Evolutionary conservation across 2,329 filamentous ascomycete species (phyloP).

Genomic region (Ophiosphaerella korrae): DNA sequence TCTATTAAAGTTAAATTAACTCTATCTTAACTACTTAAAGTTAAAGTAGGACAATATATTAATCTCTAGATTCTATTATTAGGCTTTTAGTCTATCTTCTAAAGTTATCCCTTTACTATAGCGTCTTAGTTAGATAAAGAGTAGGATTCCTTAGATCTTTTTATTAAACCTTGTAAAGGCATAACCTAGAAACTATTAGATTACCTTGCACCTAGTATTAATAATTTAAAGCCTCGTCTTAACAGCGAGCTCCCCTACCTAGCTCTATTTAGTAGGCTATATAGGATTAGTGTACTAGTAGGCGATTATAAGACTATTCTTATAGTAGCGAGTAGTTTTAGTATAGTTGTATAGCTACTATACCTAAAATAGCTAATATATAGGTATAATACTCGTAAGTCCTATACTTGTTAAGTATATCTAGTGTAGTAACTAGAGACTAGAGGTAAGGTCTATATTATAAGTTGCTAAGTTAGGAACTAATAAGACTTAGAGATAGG

Average conservation of each 20-base stretch:
- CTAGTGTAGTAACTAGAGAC: conserved; percentile 17
- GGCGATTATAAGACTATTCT: conserved; percentile 10
- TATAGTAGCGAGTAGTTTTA: conserved; percentile 10
- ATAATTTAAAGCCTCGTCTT: conserved; percentile 1
- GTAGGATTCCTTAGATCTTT: conserved; percentile 10
- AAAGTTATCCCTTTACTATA: conserved; percentile 10
- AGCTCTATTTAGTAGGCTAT: conserved; percentile 12
- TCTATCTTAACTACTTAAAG: no score
- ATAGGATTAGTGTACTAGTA: conserved; percentile 3
- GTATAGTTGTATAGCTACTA: conserved; percentile 11
- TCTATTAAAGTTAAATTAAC: no score
- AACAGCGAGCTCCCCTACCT: no score
- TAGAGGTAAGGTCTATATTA: no score
- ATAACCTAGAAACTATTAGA: conserved; percentile 1
- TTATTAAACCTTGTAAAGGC: conserved; percentile 6
- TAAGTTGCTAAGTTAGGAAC: no score
- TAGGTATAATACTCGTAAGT: conserved; percentile 13
- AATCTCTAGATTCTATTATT: conserved; percentile 3
- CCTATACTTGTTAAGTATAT: conserved; percentile 6
- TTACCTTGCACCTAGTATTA: no score
- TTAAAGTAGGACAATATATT: neutral
- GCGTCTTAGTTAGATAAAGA: conserved; percentile 11
- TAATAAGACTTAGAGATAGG: no score
- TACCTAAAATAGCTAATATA: conserved; percentile 18
- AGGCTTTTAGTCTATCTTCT: conserved; percentile 1